A percentile compares a stretch with the other conserved stretches of the same genome.
Evolutionary conservation across 768 basidiomycete species (phyloP).

Genomic region (Lactifluus pinguis): DNA sequence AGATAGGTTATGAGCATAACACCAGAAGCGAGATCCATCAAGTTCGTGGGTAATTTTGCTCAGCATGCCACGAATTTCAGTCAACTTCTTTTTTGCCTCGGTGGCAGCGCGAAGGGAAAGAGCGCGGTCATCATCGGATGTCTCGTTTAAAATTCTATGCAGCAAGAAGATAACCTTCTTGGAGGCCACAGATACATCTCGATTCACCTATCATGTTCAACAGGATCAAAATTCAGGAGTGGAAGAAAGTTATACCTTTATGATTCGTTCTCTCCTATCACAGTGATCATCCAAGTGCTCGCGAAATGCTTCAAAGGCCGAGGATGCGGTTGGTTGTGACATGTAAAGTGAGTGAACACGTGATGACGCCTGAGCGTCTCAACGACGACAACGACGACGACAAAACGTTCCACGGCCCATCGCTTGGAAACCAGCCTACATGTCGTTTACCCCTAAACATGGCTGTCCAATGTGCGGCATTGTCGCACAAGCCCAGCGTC

Average conservation of each 20-base stretch:
- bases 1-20: slow-evolving; percentile 63
- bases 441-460: slow-evolving; percentile 51
- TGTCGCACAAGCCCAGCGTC: slow-evolving; percentile 44
- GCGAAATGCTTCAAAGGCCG: slow-evolving; percentile 53
- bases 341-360: neutral
- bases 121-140: slow-evolving; percentile 24
- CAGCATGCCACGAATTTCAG: slow-evolving; percentile 59
- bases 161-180: slow-evolving; percentile 93
- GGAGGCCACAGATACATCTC: slow-evolving; percentile 84
- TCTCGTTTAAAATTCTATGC: slow-evolving; percentile 58
- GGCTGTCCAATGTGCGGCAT: slow-evolving; percentile 77
- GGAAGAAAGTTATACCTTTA: slow-evolving; percentile 50
- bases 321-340: slow-evolving; percentile 21
- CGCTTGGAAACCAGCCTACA: slow-evolving; percentile 16
- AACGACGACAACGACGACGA: neutral
- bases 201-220: slow-evolving; percentile 50
- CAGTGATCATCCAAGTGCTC: slow-evolving; percentile 73
- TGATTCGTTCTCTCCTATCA: slow-evolving; percentile 82
- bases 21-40: slow-evolving; percentile 64
- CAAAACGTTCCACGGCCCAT: neutral
- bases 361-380: neutral
- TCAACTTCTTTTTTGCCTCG: slow-evolving; percentile 49
- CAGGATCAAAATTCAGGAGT: neutral
- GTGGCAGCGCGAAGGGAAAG: slow-evolving; percentile 40
- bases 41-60: slow-evolving; percentile 53